Base-by-base conservation (phyloP, 371 early-diverging fungal genomes). In the Mucor lusitanicus region DNA sequence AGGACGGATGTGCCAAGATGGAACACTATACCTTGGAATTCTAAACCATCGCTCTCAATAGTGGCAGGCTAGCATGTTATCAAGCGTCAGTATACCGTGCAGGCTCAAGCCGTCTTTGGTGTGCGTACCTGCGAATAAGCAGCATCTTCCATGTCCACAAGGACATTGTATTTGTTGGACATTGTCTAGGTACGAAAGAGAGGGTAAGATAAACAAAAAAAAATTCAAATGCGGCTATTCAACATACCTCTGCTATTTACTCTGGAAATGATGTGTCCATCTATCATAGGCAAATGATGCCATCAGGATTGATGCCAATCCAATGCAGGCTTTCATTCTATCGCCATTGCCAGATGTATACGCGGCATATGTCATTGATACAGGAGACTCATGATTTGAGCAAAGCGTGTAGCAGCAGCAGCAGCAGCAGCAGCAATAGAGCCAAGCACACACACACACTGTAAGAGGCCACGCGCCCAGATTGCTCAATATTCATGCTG, bases 81-180 rank as follows among this genome's bases (percentile, higher is more conserved):
- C 35, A 35, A 35, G 9, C 6, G 11, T 35, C 35, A 35, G 35
- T 35, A 35, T 35, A 35, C 9, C 1, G 8, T 9, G 9, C 9
- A 2, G 35, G 9, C 35, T 9, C 5, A n/a, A 17, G 1, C 6
- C 6, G n/a, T 15, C 6, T 15, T 17, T n/a, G n/a, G n/a, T 17
- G 6, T 17, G 11, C 21, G 8, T 69, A 77, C 78, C 75, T 83
- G 83, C 4, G 70, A 63, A 53, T 75, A 78, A 17, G 66, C 72
- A 65, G 66, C 73, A 27, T 81, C 80, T 25, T 83, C 84, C 84
- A 84, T 84, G 69, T 84, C 84, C 35, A 84, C 81, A 37, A 84
- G 75, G 69, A 81, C 84, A 81, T 83, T 83, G 62, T 83, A 83
- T 50, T 80, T 78, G 39, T 76, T 74, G 13, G 69, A 69, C 69